phyloP scores from a whole-genome alignment of 2,329 filamentous ascomycete species.

The Cladosporium sp. region DNA sequence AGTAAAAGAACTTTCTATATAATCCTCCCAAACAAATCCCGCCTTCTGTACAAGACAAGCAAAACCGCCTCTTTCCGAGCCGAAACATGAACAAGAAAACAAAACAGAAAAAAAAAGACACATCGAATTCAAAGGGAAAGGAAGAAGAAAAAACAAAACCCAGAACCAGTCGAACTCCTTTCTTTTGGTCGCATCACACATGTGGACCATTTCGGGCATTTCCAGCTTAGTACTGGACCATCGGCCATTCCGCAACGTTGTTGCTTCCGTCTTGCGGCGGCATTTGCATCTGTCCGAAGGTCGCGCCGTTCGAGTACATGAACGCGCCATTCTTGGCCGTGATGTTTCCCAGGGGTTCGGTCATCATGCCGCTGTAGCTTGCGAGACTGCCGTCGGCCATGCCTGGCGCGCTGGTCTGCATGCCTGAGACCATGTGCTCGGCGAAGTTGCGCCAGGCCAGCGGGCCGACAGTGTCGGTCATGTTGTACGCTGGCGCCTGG shows the following conservation, averaged over 20 bases:
- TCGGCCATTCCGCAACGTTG: conserved; percentile 28
- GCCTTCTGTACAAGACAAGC: background rate
- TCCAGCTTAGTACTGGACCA: conserved; percentile 25
- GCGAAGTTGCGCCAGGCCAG: conserved; percentile 37
- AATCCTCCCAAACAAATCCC: background rate
- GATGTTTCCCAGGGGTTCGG: conserved; percentile 4
- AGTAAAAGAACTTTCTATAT: conserved; percentile 1
- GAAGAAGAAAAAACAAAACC: background rate
- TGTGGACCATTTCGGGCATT: background rate
- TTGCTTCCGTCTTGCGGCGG: conserved; percentile 21
- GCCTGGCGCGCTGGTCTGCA: conserved; percentile 17
- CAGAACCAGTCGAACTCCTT: background rate
- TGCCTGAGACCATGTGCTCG: conserved; percentile 28
- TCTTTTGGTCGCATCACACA: conserved; percentile 1
- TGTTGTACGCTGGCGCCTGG: conserved; percentile 21
- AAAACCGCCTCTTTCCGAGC: background rate
- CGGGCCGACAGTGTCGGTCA: conserved; percentile 23
- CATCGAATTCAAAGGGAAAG: too few relatives aligned
- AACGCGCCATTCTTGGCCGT: background rate
- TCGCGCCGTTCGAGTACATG: conserved; percentile 16
- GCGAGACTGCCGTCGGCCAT: conserved; percentile 1
- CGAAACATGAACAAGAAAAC: background rate
- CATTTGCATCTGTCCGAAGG: conserved; percentile 25
- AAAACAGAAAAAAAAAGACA: background rate
- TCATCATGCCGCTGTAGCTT: conserved; percentile 7